Evolutionary conservation across 768 basidiomycete species (phyloP), one percentile per base, ranked within the genome.

Genomic region (Auricularia auricula-judae): DNA sequence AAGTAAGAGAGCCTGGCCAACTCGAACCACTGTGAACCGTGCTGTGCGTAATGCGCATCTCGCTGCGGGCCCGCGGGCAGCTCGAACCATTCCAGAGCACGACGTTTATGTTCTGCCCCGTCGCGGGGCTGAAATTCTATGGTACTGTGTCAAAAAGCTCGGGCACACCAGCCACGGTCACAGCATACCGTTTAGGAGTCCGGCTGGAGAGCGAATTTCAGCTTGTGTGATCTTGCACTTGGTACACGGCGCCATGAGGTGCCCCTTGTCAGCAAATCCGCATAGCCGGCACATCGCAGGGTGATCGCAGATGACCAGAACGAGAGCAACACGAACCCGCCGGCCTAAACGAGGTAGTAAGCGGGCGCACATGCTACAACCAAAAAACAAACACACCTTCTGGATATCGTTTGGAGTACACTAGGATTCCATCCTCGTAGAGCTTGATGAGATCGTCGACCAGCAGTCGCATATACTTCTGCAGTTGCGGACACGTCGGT

Each of bases 1-100:
- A 76, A 76, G 62, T 76, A 76, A 0, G 73, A 71, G 0, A 76
- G 66, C 1, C 67, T 62, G 21, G 67, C 66, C 0, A 76, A 64
- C 63, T 75, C 69, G 3, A 67, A 66, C 68, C 70, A 74, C 35
- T 68, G 69, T 2, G 64, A 67, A 0, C 66, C 71, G 63, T 68
- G 44, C 16, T 62, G 43, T 14, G 62, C 66, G 35, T 72, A 66
- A 33, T 67, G 71, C 16, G 4, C n/a, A 18, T 43, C 10, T 18
- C 21, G 21, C 1, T 67, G 65, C 8, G 68, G 67, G 16, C 61
- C 61, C 23, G 23, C 23, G 23, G 23, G 23, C 23, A 29, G 23
- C n/a, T 67, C 33, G 18, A 34, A 16, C 61, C 62, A 71, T 56
- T 64, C 54, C 4, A 65, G 39, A 18, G 66, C 66, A 2, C 65